Conservation (phyloP, 2,329 filamentous ascomycete genomes). For the Scedosporium boydii region DNA sequence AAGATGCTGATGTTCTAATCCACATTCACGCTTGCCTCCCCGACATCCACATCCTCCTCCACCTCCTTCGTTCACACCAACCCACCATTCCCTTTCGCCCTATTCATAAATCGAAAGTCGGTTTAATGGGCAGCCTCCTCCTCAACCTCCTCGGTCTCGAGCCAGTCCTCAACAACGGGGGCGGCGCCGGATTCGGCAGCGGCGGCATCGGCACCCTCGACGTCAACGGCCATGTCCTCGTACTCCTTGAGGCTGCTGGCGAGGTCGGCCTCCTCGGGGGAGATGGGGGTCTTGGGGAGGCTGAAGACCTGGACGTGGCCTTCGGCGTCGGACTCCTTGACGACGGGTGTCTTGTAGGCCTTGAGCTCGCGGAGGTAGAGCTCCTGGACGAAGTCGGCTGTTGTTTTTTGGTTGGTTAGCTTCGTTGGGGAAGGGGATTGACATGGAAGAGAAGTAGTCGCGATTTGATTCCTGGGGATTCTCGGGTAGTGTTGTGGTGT, state of each 20-base stretch:
- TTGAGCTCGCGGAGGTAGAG: constrained; percentile 95
- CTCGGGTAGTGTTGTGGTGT: not conserved
- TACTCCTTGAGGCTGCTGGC: constrained; percentile 88
- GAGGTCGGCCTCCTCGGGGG: constrained; percentile 90
- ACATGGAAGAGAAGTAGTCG: not conserved
- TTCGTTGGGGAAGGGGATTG: constrained; percentile 8
- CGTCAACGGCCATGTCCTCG: constrained; percentile 86
- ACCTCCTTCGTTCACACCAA: not conserved
- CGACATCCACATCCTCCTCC: not conserved
- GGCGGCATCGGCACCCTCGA: constrained; percentile 71
- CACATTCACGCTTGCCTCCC: not conserved
- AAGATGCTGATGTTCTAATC: not conserved
- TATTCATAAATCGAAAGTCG: not conserved
- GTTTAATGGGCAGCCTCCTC: constrained; percentile 38
- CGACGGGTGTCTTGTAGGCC: constrained; percentile 76
- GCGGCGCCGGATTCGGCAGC: constrained; percentile 45
- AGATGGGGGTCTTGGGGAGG: constrained; percentile 70
- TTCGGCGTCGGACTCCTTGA: constrained; percentile 81
- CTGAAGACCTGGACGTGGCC: constrained; percentile 86
- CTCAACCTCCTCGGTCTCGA: constrained; percentile 68
- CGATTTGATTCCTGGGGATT: not conserved
- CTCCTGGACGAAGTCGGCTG: constrained; percentile 96
- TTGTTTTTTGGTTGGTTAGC: constrained; percentile 1
- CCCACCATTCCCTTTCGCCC: not conserved
- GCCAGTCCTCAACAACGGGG: constrained; percentile 60